These are phyloP conservation scores for Sporothrix curviconia DNA, from an alignment of 2,329 filamentous ascomycete species.

Conservation along the genomic window DNA sequence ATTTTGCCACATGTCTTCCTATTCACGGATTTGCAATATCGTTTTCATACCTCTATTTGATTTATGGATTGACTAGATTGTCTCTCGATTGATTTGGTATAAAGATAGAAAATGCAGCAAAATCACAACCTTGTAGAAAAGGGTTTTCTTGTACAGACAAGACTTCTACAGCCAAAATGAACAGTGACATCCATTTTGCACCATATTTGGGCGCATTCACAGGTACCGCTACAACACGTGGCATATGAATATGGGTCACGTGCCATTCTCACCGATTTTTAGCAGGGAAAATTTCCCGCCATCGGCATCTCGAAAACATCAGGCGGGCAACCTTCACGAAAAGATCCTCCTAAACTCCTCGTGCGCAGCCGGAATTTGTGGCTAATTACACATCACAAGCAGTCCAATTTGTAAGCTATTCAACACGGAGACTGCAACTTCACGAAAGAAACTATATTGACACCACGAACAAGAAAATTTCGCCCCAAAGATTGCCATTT, in stretches of 20 bases:
- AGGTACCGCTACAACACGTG: too few relatives aligned
- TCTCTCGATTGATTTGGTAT: neutral
- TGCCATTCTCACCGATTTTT: neutral
- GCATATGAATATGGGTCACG: neutral
- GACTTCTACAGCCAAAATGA: too few relatives aligned
- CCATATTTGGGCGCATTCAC: too few relatives aligned
- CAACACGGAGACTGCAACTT: too few relatives aligned
- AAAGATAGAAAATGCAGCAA: neutral
- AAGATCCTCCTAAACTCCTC: neutral
- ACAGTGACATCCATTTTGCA: too few relatives aligned
- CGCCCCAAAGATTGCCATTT: too few relatives aligned
- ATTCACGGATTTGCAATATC: neutral
- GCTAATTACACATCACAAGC: neutral
- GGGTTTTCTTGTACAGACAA: too few relatives aligned
- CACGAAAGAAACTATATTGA: too few relatives aligned
- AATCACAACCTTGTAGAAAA: too few relatives aligned
- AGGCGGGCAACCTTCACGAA: neutral
- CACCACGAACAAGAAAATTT: too few relatives aligned
- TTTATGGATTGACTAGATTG: neutral
- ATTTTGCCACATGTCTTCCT: neutral
- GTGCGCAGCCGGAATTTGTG: neutral
- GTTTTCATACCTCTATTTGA: neutral
- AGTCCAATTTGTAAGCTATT: neutral
- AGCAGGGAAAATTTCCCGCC: neutral
- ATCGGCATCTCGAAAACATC: slow-evolving; percentile 1